Base-by-base conservation (phyloP, 2,329 filamentous ascomycete species). In the Colletotrichum karsti region DNA sequence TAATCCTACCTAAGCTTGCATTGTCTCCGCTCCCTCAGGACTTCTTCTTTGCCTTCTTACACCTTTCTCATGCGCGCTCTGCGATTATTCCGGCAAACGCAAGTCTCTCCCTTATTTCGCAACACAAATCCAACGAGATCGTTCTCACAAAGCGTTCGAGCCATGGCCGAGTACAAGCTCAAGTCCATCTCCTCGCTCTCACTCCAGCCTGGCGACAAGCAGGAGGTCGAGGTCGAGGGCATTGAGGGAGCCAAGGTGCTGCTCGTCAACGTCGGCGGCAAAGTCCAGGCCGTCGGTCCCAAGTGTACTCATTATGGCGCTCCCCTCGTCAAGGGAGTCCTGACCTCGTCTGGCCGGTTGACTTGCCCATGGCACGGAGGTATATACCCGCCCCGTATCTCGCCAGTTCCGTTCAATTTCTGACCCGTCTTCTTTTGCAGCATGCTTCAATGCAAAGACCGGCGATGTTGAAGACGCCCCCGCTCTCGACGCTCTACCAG, bases 291-390 rank as follows among this genome's bases (percentile, higher is more conserved):
- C 30, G 80, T 97, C 37, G 94, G 93, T 37, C 84, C 93, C 41
- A 96, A 92, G 73, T 99, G 96, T 78, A 92, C 90, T 9, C 95
- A 98, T 81, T 98, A 97, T 77, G 95, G 96, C 35, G 96, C 95
- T 42, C 96, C 96, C 13, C 82, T 99, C 71, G 89, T 90, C 59
- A 94, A 95, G 73, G 96, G 96, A 60, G 91, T 98, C 7, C 81
- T 99, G 70, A 93, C 93, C 7, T 88, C 89, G 3, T 91, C 92
- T 72, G 96, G 96, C 5, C 88, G 94, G 56, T 81, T 99, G 70
- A 97, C 93, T 7, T 99, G 96, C 78, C 94, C 95, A 4, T 98
- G 96, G 96, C 95, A 98, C 78, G 95, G 95, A 83, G 94, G 93
- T 96, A 78, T 72, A 85, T 78, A 28, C 1, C 5, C 15, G 22